Percentiles rank a stretch among this genome's conserved stretches.
phyloP scores from a whole-genome alignment of 129 eudicot genomes.

The Flaveria sonorensis region DNA sequence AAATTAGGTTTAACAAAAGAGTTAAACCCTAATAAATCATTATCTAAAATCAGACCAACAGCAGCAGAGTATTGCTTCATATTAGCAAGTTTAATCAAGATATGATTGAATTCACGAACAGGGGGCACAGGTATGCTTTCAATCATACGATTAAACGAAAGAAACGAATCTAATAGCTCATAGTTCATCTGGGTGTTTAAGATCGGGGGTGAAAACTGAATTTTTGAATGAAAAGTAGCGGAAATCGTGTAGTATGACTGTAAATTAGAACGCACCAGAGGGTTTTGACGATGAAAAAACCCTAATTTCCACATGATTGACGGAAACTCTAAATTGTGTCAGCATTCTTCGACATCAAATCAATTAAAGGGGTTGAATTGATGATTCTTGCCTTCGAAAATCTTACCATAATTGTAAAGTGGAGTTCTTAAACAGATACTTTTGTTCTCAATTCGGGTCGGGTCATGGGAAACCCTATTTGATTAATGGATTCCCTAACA shows the following conservation, averaged over 20 bases:
- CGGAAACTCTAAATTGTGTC: background rate
- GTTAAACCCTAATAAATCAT: slow-evolving; percentile 24
- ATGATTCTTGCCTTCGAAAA: too few relatives aligned
- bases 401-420: too few relatives aligned
- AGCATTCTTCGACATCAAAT: background rate
- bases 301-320: slow-evolving; percentile 20
- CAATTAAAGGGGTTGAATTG: too few relatives aligned
- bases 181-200: slow-evolving; percentile 6
- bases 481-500: too few relatives aligned
- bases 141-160: slow-evolving; percentile 29
- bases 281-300: slow-evolving; percentile 21
- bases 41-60: slow-evolving; percentile 24
- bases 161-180: slow-evolving; percentile 13
- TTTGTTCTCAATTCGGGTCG: too few relatives aligned
- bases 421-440: too few relatives aligned
- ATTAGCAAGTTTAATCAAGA: slow-evolving; percentile 30
- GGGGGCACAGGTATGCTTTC: slow-evolving; percentile 15
- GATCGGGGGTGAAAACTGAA: background rate
- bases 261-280: background rate
- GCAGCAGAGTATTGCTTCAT: slow-evolving; percentile 36
- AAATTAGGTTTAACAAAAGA: slow-evolving; percentile 25
- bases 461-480: too few relatives aligned
- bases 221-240: slow-evolving; percentile 12
- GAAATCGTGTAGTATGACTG: slow-evolving; percentile 1
- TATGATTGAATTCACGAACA: slow-evolving; percentile 22